Conservation (phyloP, 805 yeast species). For the Schwanniomyces sp. region DNA sequence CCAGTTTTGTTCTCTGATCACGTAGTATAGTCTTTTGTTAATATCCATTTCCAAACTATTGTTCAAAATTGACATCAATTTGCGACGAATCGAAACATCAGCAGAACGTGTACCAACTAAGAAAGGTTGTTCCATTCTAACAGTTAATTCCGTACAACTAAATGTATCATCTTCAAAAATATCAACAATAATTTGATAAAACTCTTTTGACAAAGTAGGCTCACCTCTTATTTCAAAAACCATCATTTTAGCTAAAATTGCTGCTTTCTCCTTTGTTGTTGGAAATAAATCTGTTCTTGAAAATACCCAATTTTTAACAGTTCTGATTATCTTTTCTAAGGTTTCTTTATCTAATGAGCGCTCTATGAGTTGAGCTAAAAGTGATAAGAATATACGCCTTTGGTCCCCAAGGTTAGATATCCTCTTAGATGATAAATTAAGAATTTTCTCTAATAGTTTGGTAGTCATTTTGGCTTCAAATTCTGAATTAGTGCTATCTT, state of each 20-base stretch:
- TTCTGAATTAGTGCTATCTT: constrained; percentile 44
- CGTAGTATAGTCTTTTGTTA: constrained; percentile 76
- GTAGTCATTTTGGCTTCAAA: constrained; percentile 81
- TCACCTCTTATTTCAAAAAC: constrained; percentile 89
- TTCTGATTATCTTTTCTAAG: constrained; percentile 68
- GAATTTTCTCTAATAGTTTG: constrained; percentile 67
- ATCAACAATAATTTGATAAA: constrained; percentile 82
- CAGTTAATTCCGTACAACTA: constrained; percentile 84
- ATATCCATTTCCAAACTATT: constrained; percentile 76
- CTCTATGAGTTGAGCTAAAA: constrained; percentile 87
- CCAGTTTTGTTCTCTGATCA: constrained; percentile 96
- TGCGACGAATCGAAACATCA: constrained; percentile 70
- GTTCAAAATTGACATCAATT: constrained; percentile 76
- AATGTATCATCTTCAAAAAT: constrained; percentile 79
- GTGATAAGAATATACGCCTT: constrained; percentile 80
- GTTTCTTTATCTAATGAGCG: constrained; percentile 78
- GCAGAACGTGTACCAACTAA: constrained; percentile 87
- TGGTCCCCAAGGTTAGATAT: constrained; percentile 91
- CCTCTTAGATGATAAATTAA: constrained; percentile 76
- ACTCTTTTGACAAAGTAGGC: constrained; percentile 69
- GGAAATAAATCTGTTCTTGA: constrained; percentile 83
- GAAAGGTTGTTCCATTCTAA: constrained; percentile 95
- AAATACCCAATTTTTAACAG: constrained; percentile 89
- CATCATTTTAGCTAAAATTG: constrained; percentile 89
- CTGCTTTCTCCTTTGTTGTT: constrained; percentile 93